phyloP scores from a whole-genome alignment of 1,284 basidiomycete species.

The Cryptococcus sp. region DNA sequence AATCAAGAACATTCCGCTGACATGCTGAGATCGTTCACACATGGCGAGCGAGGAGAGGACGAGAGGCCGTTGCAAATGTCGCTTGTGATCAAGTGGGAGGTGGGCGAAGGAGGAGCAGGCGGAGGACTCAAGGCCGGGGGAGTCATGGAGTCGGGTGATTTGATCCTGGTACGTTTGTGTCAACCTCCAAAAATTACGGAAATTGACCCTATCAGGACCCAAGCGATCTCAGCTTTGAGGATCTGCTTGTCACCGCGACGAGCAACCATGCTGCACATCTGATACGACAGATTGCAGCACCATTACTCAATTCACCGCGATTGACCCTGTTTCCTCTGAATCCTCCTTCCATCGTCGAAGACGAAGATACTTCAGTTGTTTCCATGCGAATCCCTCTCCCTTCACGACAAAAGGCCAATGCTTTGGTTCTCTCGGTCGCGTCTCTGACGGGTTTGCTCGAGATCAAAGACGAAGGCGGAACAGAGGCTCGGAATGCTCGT shows the following conservation, averaged over 20 bases:
- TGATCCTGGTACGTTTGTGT: conserved; percentile 24
- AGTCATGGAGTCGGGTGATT: conserved; percentile 21
- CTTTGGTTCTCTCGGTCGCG: conserved; percentile 29
- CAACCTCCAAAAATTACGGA: no score
- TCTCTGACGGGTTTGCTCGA: conserved; percentile 34
- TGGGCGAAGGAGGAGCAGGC: conserved; percentile 35
- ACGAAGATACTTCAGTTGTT: conserved; percentile 18
- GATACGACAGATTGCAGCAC: conserved; percentile 18
- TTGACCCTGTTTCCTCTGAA: conserved; percentile 26
- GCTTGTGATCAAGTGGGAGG: conserved; percentile 34
- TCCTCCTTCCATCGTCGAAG: conserved; percentile 24
- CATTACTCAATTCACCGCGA: conserved; percentile 23
- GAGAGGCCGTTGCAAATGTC: conserved; percentile 27
- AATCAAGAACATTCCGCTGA: conserved; percentile 11
- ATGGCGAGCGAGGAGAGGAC: conserved; percentile 10
- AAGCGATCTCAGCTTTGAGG: conserved; percentile 23
- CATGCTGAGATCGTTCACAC: conserved; percentile 15
- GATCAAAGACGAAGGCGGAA: conserved; percentile 36
- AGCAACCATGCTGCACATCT: conserved; percentile 34
- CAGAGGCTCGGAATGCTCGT: conserved; percentile 16
- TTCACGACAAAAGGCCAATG: conserved; percentile 10
- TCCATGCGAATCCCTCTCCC: conserved; percentile 36
- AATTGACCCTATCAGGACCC: conserved; percentile 21
- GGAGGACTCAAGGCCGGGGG: conserved; percentile 31
- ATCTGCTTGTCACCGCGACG: conserved; percentile 27